Evolutionary conservation across 2,329 filamentous ascomycete genomes (phyloP), one percentile per base, ranked within the genome.

Genomic region (Didymella keratinophila): DNA sequence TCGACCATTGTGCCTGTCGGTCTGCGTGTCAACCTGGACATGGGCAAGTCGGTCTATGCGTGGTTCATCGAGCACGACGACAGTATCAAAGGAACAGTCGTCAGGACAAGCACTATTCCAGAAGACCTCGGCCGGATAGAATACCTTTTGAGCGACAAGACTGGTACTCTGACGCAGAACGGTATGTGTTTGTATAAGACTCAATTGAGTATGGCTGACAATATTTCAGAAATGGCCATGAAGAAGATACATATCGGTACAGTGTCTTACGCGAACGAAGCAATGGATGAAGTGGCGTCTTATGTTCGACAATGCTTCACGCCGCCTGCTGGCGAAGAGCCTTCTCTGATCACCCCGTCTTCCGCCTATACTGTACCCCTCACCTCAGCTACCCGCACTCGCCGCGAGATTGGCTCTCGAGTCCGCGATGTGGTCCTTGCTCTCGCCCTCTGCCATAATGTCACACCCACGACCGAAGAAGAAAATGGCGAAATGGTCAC

Each of bases 1-100:
- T 98, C 94, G n/a, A 98, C 94, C 0, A 99, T 99, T 71, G 96
- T 99, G 25, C 95, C 95, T 1, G 97, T 99, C 77, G 96, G 93
- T 78, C 82, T 99, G 66, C 90, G 95, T 49, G 95, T 99, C 67
- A 99, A 99, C 73, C 83, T 99, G 18, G 95, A 99, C 73, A 89
- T 99, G 86, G 96, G 94, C 37, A 99, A 99, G 78, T 94, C 91
- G 54, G 92, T 95, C 2, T 99, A 97, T 77, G 96, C 93, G 9
- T 91, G 90, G 80, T 97, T 97, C 72, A 99, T 99, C 58, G 93
- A 99, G 74, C 85, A 89, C 47, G 95, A 99, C 71, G 83, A 89
- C 37, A 94, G 90, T 20, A 99, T 99, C 59, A 89, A 91, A 6
- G 95, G 90, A 1, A 95, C 95, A 0, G 90, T 99, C 7, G 96